Conservation (phyloP, 2,329 filamentous ascomycete genomes). For the Zalaria sp. region DNA sequence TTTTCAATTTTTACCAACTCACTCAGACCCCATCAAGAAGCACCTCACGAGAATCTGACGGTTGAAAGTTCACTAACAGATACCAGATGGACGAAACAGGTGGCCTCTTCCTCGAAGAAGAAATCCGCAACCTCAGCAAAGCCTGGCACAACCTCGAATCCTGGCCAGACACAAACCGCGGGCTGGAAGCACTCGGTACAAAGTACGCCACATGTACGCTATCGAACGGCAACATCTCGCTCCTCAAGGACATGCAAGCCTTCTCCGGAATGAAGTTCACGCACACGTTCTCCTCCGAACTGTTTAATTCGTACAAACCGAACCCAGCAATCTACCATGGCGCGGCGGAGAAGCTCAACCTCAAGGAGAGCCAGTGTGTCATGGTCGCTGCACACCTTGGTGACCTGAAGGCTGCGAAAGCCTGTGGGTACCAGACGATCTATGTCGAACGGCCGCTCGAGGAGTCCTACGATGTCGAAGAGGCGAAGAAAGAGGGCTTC, state of each 20-base stretch:
- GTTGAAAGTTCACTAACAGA: background rate
- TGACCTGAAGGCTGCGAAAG: conserved; percentile 54
- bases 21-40: no score
- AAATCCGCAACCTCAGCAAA: conserved; percentile 32
- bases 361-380: conserved; percentile 47
- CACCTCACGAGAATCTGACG: no score
- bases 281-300: conserved; percentile 50
- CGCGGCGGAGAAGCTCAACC: conserved; percentile 43
- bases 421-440: conserved; percentile 51
- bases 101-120: conserved; percentile 39
- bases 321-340: conserved; percentile 53
- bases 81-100: conserved; percentile 7
- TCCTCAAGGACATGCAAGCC: conserved; percentile 51
- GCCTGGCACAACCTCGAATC: conserved; percentile 61
- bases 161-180: conserved; percentile 51
- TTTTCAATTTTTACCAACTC: no score
- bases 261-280: conserved; percentile 49
- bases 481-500: conserved; percentile 41
- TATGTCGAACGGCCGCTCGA: conserved; percentile 59
- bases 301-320: conserved; percentile 66
- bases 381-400: conserved; percentile 65
- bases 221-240: conserved; percentile 56
- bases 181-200: conserved; percentile 38
- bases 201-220: conserved; percentile 49
- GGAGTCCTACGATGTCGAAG: conserved; percentile 44